These are phyloP conservation scores for Soucietia sequanensis DNA, from an alignment of 805 yeast genomes.

Conservation along the genomic window DNA sequence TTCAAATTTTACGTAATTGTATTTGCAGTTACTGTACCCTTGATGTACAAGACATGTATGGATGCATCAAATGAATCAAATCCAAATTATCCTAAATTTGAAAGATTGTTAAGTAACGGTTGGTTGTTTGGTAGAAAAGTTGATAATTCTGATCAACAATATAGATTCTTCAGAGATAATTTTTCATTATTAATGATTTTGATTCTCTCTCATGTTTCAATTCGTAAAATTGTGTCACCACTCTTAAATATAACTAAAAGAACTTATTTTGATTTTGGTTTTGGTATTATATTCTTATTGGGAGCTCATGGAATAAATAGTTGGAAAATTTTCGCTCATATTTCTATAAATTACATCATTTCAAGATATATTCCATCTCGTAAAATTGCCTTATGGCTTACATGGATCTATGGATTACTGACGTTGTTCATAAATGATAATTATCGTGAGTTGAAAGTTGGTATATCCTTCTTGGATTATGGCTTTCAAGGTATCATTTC, in stretches of 20 bases:
- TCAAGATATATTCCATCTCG: constrained; percentile 37
- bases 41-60: constrained; percentile 79
- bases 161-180: constrained; percentile 82
- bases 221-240: constrained; percentile 41
- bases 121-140: constrained; percentile 91
- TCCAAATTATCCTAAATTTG: constrained; percentile 66
- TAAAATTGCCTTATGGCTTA: constrained; percentile 37
- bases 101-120: constrained; percentile 66
- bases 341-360: constrained; percentile 51
- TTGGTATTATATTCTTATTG: constrained; percentile 66
- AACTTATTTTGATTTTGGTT: constrained; percentile 65
- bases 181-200: constrained; percentile 60
- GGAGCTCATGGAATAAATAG: constrained; percentile 81
- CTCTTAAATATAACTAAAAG: constrained; percentile 30
- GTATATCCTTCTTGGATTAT: constrained; percentile 56
- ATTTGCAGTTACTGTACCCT: constrained; percentile 71
- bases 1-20: constrained; percentile 65
- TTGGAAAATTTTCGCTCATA: constrained; percentile 58
- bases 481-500: constrained; percentile 72
- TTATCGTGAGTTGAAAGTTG: constrained; percentile 54
- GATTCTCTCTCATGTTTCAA: constrained; percentile 49
- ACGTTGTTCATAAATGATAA: constrained; percentile 76
- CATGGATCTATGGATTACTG: constrained; percentile 82
- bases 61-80: constrained; percentile 74
- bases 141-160: constrained; percentile 91